A percentile compares a stretch with the other conserved stretches of the same genome.
These are phyloP conservation scores for Saccharomyces hybrid DNA, from an alignment of 1,139 yeast species.

Conservation along the genomic window DNA sequence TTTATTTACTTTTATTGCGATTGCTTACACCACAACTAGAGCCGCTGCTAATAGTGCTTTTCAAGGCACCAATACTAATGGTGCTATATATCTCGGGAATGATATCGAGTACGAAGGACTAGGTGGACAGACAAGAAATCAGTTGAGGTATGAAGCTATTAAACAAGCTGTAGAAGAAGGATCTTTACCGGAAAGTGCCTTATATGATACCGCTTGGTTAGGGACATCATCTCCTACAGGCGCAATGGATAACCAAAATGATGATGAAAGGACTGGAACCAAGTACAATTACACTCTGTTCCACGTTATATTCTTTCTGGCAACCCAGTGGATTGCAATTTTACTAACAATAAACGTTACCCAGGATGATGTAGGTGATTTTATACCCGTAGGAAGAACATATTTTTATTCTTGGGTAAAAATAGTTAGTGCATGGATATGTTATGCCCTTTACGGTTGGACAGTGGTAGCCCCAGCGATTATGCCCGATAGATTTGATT, in stretches of 20 bases:
- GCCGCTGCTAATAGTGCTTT: constrained; percentile 84
- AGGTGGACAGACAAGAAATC: constrained; percentile 52
- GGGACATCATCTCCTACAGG: constrained; percentile 11
- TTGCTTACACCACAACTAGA: constrained; percentile 93
- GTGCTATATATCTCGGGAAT: constrained; percentile 28
- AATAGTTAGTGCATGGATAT: constrained; percentile 85
- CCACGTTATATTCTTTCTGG: constrained; percentile 85
- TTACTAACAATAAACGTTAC: constrained; percentile 85
- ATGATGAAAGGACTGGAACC: constrained; percentile 60
- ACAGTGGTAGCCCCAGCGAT: constrained; percentile 82
- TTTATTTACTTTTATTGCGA: constrained; percentile 84
- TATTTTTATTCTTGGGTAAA: constrained; percentile 94
- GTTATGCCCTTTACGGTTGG: constrained; percentile 83
- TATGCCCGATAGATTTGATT: constrained; percentile 77
- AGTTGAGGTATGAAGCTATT: constrained; percentile 81
- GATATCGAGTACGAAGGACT: constrained; percentile 36
- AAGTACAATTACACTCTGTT: constrained; percentile 83
- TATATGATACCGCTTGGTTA: constrained; percentile 58
- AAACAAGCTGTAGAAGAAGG: constrained; percentile 94
- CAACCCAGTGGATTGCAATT: constrained; percentile 96
- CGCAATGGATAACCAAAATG: constrained; percentile 43
- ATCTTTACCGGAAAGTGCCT: constrained; percentile 85
- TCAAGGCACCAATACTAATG: constrained; percentile 25
- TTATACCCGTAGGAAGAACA: constrained; percentile 94
- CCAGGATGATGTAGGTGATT: constrained; percentile 77